Base-by-base conservation (phyloP, 495 filamentous ascomycete species). In the Hyphodiscus hymeniophilus region DNA sequence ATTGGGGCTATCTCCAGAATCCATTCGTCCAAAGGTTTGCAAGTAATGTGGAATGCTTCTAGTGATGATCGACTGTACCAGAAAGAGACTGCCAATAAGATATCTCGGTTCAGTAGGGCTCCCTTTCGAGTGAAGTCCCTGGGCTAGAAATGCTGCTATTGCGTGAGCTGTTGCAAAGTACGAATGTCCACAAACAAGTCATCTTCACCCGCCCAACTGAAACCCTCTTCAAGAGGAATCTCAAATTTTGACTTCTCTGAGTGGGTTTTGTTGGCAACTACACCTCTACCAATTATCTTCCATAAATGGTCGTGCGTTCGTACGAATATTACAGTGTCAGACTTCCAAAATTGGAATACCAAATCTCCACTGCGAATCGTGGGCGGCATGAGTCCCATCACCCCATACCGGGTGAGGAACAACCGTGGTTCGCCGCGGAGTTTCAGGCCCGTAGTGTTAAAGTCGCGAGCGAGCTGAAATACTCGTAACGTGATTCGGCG, bases 281-380 rank as follows among this genome's bases (percentile, higher is more conserved):
- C 16, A 26, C 26, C 47, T 22, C 30, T 6, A 7, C 38, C 47
- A 21, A 50, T 24, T 36, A 50, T 50, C 18, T 38, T 42, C 20
- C 21, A 10, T 8, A 6, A 22, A 15, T 22, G 11, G 7, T 35
- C 35, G 10, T 23, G 20, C 4, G 20, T 8, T 7, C 49, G 20
- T 6, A 53, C 26, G 3, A 53, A 17, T 18, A 30, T 45, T 11
- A 48, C 50, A 13, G 42, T 30, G 28, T 53, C 50, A 4, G 44
- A 53, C 3, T 48, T 32, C 39, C 39, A 48, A 28, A 48, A 48
- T 32, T 30, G 44, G 16, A 21, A 48, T 3, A 48, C 13, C 32
- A 43, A n/a, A 17, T 53, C 50, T 40, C 44, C 44, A 7, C 11
- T 13, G 16, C 34, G 17, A 22, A 26, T 45, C 24, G 32, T 24